These are phyloP conservation scores for Cinchona pubescens DNA, from an alignment of 257 asterid genomes.

Conservation along the genomic window DNA sequence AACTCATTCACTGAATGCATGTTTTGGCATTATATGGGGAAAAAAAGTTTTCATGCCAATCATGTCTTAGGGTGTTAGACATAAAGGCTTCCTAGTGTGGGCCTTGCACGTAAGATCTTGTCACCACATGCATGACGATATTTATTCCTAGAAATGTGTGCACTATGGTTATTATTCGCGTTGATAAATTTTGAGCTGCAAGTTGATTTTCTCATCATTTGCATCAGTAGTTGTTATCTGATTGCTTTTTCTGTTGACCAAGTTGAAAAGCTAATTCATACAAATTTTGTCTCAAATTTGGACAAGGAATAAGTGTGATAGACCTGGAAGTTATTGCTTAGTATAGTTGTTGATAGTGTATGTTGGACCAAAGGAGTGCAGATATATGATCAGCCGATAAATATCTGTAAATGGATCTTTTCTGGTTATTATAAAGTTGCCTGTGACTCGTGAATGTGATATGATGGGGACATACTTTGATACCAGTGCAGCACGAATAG, in stretches of 20 bases:
- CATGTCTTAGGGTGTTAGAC: neutral
- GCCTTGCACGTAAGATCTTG: neutral
- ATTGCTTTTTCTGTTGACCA: neutral
- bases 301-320: neutral
- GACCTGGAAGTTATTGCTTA: neutral
- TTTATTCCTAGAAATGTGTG: neutral
- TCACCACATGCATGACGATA: neutral
- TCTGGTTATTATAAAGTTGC: neutral
- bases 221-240: neutral
- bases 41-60: neutral
- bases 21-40: neutral
- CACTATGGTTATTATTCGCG: neutral
- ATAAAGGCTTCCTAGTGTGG: neutral
- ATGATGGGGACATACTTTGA: neutral
- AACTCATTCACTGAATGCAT: neutral
- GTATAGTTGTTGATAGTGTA: neutral
- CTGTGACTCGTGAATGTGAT: neutral
- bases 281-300: neutral
- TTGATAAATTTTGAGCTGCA: neutral
- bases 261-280: neutral
- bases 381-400: neutral
- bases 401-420: neutral
- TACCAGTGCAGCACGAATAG: neutral
- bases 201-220: neutral
- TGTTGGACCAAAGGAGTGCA: neutral